phyloP scores from a whole-genome alignment of 2,329 filamentous ascomycete genomes.

The Xylariaceae sp. region DNA sequence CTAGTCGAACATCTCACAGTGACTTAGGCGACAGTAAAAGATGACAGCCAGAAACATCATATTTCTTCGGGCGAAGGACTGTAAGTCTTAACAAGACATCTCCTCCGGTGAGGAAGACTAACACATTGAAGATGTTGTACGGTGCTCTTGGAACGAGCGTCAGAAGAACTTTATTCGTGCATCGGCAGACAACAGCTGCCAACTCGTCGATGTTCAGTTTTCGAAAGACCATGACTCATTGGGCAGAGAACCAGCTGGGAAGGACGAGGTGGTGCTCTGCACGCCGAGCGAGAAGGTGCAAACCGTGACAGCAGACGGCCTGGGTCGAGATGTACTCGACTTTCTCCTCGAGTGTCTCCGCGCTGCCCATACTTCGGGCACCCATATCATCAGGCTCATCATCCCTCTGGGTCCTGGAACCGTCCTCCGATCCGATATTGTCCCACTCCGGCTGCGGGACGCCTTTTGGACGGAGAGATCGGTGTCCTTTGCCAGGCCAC shows the following conservation, averaged over 20 bases:
- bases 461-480: conserved; percentile 13
- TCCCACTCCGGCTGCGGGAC: conserved; percentile 19
- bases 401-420: conserved; percentile 16
- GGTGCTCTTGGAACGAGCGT: conserved; percentile 13
- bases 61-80: conserved; percentile 2
- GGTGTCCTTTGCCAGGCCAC: conserved; percentile 15
- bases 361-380: conserved; percentile 3
- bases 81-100: conserved; percentile 3
- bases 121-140: conserved; percentile 5
- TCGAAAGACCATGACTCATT: conserved; percentile 3
- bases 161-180: conserved; percentile 1
- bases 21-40: background rate
- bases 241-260: background rate
- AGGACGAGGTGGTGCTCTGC: background rate
- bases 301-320: conserved; percentile 3
- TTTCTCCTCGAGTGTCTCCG: conserved; percentile 18
- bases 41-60: conserved; percentile 5
- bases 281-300: background rate
- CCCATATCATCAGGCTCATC: conserved; percentile 14
- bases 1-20: background rate
- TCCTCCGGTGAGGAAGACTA: conserved; percentile 1
- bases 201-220: conserved; percentile 16
- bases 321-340: conserved; percentile 10
- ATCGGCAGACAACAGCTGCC: conserved; percentile 8
- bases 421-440: conserved; percentile 20